Conservation (phyloP, 257 asterid species). For the Salvia miltiorrhiza region DNA sequence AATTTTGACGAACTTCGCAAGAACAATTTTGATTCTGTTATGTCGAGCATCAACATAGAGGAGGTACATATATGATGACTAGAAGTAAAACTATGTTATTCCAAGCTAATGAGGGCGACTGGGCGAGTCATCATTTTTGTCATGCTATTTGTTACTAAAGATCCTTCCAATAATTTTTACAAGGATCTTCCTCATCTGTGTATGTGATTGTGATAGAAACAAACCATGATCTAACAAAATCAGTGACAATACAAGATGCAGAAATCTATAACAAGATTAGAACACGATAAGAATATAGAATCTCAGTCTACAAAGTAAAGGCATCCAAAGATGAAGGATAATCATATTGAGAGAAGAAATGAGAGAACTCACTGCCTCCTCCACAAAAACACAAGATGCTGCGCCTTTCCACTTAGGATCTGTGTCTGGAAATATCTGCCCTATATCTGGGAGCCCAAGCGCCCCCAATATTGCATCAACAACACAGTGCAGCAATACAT, state of each 20-base stretch:
- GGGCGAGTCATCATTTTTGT: not conserved
- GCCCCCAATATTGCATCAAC: constrained; percentile 98
- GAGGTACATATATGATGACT: not conserved
- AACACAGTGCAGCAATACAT: constrained; percentile 94
- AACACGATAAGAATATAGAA: not conserved
- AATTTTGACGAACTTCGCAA: not conserved
- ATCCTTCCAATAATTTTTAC: not conserved
- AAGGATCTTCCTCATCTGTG: not conserved
- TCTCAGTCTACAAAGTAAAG: not conserved
- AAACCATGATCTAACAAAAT: not conserved
- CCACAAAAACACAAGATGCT: constrained; percentile 75
- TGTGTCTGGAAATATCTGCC: constrained; percentile 89
- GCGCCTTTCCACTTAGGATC: constrained; percentile 99
- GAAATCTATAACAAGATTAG: not conserved
- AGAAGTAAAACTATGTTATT: too few species aligned
- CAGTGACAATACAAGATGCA: not conserved
- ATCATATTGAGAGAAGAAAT: not conserved
- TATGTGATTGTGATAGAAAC: not conserved
- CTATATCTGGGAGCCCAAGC: constrained; percentile 90
- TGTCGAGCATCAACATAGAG: not conserved
- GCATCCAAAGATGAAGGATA: not conserved
- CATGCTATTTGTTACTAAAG: not conserved
- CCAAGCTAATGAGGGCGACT: not conserved
- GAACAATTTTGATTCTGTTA: not conserved
- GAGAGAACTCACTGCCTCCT: constrained; percentile 68